Evolutionary conservation across 148 eudicot species (phyloP), one percentile per base, ranked within the genome.

Genomic region (Polygonum maritimum): DNA sequence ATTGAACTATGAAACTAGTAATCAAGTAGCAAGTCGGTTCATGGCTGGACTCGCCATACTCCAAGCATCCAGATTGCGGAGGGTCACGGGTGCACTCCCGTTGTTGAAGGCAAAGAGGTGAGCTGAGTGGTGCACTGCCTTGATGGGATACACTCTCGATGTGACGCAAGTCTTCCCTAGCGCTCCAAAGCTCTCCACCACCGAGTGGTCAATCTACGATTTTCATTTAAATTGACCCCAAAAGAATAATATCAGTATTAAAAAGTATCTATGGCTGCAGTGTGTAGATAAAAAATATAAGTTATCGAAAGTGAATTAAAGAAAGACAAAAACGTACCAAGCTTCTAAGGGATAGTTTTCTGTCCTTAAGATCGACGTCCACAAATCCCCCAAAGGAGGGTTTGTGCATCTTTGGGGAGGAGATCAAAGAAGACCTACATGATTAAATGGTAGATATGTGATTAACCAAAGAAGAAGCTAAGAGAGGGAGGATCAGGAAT

Each of bases 131-230:
- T 55, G 31, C 48, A 81, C 74, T 3, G 86, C 86, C 45, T 79
- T 72, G 5, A 26, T 62, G 8, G 90, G 90, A 79, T 87, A 85
- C 44, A 85, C 86, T 70, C 88, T 85, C 12, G 83, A 72, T 38
- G 81, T 75, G 48, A 84, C 84, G 75, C 84, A 82, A 11, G 83
- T 76, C 79, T 79, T 86, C 49, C 91, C 91, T 79, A 69, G 79
- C 15, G 78, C 91, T 0, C 84, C 91, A 70, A 82, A 88, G 75
- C 89, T 86, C 70, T 86, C 89, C 15, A 88, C 78, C 8, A 88
- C 82, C 0, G 87, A 86, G 70, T 88, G 80, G 62, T 88, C 91
- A 31, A 88, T 88, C 89, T 88, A 36, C 63, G 48, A 55, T 74
- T 33, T 78, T 78, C 86, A 81, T 26, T 26, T 26, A 26, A 26